phyloP scores from a whole-genome alignment of 108 stramenopile species.

The Cyclotella atomus region DNA sequence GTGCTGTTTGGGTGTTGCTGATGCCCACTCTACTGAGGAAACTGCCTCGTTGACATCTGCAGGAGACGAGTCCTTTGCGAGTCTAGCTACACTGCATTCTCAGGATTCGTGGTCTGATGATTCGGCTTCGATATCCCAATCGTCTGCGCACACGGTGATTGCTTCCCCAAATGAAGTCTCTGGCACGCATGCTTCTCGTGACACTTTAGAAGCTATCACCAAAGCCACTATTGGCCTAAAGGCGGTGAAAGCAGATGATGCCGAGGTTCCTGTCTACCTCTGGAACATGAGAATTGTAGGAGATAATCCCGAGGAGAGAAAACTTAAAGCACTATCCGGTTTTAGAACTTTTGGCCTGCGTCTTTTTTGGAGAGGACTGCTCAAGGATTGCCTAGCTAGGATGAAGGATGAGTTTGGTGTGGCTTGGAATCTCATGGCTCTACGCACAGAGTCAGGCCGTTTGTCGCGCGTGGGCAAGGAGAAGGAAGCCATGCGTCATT shows the following conservation, averaged over 20 bases:
- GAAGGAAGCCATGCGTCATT: background rate
- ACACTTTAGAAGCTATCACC: background rate
- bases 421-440: background rate
- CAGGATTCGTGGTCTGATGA: background rate
- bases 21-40: background rate
- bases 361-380: background rate
- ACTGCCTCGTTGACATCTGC: background rate
- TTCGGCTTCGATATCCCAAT: background rate
- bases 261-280: constrained; percentile 26
- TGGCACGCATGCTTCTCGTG: background rate
- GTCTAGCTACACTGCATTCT: background rate
- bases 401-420: background rate
- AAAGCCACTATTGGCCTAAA: constrained; percentile 7
- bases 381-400: background rate
- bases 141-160: background rate
- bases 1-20: no score
- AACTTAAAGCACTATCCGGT: background rate
- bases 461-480: background rate
- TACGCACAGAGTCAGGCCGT: background rate
- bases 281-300: constrained; percentile 13
- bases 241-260: constrained; percentile 37
- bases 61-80: background rate
- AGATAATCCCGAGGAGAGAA: background rate
- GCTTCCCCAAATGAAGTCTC: background rate
- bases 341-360: background rate